Conservation (phyloP, 139 green algal genomes). For the Pseudopediastrum boryanum region DNA sequence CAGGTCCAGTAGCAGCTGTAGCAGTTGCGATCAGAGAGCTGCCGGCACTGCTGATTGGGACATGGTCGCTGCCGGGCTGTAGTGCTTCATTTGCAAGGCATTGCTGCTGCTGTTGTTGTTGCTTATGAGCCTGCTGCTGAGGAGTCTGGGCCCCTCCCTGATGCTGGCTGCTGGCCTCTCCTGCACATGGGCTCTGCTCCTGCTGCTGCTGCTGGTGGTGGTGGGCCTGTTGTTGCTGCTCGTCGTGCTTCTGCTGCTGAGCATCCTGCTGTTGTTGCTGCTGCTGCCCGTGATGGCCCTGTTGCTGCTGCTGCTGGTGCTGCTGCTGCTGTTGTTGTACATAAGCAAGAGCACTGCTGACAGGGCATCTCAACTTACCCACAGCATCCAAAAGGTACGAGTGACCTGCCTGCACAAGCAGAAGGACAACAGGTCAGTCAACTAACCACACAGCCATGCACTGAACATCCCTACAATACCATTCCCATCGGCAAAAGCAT, state of each 20-base stretch:
- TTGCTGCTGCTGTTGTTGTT: too few relatives aligned
- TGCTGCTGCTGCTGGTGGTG: constrained; percentile 4
- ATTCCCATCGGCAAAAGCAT: background rate
- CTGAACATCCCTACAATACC: constrained; percentile 5
- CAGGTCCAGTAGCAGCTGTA: background rate
- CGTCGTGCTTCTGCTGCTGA: background rate
- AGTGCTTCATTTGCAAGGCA: too few relatives aligned
- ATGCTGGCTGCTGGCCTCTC: background rate
- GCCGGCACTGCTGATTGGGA: background rate
- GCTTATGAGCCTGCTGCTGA: background rate
- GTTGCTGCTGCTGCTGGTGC: background rate
- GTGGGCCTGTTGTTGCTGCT: background rate
- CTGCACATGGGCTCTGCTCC: background rate
- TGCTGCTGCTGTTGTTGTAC: background rate
- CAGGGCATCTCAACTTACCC: background rate
- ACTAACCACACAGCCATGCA: background rate
- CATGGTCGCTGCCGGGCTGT: background rate
- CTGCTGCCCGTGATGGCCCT: background rate
- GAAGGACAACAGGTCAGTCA: background rate
- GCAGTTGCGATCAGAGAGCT: background rate
- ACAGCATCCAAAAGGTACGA: background rate
- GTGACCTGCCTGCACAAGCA: too few relatives aligned
- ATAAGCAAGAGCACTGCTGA: background rate
- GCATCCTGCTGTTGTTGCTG: background rate
- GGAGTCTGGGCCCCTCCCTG: background rate